Conservation (phyloP, 768 basidiomycete species). For the Trametopsis cervina region DNA sequence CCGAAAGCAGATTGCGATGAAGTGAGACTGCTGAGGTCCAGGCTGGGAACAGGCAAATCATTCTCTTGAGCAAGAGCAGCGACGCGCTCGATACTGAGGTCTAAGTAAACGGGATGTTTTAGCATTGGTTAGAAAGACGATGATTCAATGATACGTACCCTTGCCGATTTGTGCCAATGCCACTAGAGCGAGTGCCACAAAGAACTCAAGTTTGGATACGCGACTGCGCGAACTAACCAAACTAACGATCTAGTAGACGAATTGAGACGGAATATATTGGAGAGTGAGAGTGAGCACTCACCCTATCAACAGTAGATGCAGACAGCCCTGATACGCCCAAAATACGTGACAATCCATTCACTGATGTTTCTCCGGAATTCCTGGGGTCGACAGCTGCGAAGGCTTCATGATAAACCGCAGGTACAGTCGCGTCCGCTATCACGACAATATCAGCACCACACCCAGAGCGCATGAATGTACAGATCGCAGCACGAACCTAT, state of each 20-base stretch:
- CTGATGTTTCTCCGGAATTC: conserved; percentile 70
- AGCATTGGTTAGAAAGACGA: not conserved
- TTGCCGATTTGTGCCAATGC: conserved; percentile 79
- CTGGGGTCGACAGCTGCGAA: conserved; percentile 68
- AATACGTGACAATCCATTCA: conserved; percentile 76
- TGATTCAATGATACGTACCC: conserved; percentile 36
- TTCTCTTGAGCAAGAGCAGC: conserved; percentile 73
- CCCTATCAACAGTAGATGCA: conserved; percentile 78
- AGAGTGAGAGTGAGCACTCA: conserved; percentile 24
- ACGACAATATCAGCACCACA: no score
- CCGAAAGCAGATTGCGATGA: conserved; percentile 45
- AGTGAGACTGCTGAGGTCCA: conserved; percentile 56
- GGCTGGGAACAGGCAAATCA: conserved; percentile 64
- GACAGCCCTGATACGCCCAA: conserved; percentile 72
- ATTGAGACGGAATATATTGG: not conserved
- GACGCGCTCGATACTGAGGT: conserved; percentile 76
- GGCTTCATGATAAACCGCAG: conserved; percentile 67
- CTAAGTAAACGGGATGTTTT: conserved; percentile 27
- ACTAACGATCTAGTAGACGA: conserved; percentile 67
- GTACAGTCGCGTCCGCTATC: conserved; percentile 76
- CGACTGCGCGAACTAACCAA: conserved; percentile 74
- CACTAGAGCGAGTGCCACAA: conserved; percentile 82
- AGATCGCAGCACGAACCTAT: conserved; percentile 42
- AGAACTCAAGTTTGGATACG: conserved; percentile 87
- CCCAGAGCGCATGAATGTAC: no score